Base-by-base conservation (phyloP, 2,329 filamentous ascomycete species). In the Fusarium mexicanum region DNA sequence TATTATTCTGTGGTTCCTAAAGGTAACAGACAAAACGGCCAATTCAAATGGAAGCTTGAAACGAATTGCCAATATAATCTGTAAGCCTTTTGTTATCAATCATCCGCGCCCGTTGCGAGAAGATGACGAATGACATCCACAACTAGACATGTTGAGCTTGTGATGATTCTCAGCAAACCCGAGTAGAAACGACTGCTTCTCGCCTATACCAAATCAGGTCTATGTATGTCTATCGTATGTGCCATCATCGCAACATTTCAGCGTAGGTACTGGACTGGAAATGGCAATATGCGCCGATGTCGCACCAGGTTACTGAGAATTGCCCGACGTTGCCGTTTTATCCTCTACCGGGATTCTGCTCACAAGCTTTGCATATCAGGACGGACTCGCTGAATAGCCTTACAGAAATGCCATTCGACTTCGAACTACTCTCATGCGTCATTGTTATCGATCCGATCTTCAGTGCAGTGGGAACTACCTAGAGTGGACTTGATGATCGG, bases 391-490 rank as follows among this genome's bases (percentile, higher is more conserved):
- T 31, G 44, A 65, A 54, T 12, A 41, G 22, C 26, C 31, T 29
- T 38, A 26, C 31, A 22, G n/a, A 40, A 38, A 17, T 18, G 16
- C 20, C 35, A 22, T 29, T 22, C 37, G 66, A 37, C 14, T 35
- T 22, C 6, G 51, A 60, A 38, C n/a, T 29, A 44, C 31, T 41
- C 22, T 41, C 22, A 40, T 65, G 46, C 60, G 71, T 72, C 67
- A 73, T 22, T 59, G n/a, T 24, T 61, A 59, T 33, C 61, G 67
- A 71, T 51, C 47, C 43, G 48, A 61, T 54, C 33, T 37, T 50
- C 33, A 37, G 54, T 53, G 31, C 43, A 55, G 38, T 40, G 40
- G 33, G 31, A 35, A 20, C n/a, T 22, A 48, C 20, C 26, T 53
- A 26, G 22, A 44, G 47, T 55, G 54, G 24, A 51, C 22, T 31